Base-by-base conservation (phyloP, 805 yeast species). In the Sungouiozyma intestinalis region DNA sequence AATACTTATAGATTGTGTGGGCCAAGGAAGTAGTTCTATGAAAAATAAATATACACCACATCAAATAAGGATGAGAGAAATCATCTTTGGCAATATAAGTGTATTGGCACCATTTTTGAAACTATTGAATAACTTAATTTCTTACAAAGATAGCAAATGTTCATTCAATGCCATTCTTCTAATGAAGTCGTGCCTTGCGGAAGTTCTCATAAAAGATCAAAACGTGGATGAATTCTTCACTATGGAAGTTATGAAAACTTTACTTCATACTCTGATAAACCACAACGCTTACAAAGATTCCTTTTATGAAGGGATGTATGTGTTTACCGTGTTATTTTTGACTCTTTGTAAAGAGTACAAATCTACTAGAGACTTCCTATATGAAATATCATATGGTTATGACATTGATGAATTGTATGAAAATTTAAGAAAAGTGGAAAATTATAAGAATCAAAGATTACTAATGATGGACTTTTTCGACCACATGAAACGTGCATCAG, bases 221-320 rank as follows among this genome's bases (percentile, higher is more conserved):
- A 82, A 78, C 48, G 90, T 88, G 38, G 95, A 87, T 64, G 77
- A 75, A 46, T 65, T 60, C 43, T 62, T 68, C 39, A 64, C 69
- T 27, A 45, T 55, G 16, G 77, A 76, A 24, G 74, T 77, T 43
- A 70, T 88, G 55, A 75, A 85, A 46, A 81, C 82, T 49, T 69
- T 92, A 0, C 69, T 90, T 42, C 55, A 85, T 15, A 69, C 71
- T 31, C 77, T 90, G 3, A 65, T 90, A 40, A 67, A 74, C 39
- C 92, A 85, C 53, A 81, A 77, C 43, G 79, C 84, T 47, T 85
- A 84, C 60, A 76, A 74, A 36, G 98, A 90, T 53, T 83, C 92
- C 0, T 94, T 88, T 49, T 75, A 81, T 15, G 98, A 90, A 58
- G 95, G 94, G 1, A 88, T 94, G n/a, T 80, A 84, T 44, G 84